Evolutionary conservation across 116 monocot genomes (phyloP).

Genomic region (Iris pallida): DNA sequence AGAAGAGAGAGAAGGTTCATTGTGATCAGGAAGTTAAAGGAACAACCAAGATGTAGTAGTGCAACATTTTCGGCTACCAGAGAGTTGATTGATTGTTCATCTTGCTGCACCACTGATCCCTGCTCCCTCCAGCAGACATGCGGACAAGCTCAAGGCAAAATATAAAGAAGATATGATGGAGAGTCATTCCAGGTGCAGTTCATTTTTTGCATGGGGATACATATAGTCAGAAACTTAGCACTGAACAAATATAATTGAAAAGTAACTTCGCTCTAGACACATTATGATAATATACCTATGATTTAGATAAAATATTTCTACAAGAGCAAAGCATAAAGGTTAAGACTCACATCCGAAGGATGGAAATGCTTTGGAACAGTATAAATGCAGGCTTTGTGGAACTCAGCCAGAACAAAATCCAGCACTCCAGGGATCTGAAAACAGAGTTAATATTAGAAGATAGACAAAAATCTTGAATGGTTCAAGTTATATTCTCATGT

Average conservation of each 20-base stretch:
- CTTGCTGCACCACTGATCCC: too few species aligned
- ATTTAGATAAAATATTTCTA: not conserved
- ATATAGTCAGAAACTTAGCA: not conserved
- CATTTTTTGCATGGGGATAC: not conserved
- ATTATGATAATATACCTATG: not conserved
- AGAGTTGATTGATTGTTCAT: too few species aligned
- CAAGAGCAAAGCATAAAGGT: not conserved
- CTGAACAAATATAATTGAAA: too few species aligned
- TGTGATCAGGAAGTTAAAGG: too few species aligned
- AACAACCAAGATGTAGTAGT: too few species aligned
- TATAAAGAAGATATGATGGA: too few species aligned
- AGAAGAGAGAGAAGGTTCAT: too few species aligned
- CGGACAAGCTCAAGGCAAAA: too few species aligned
- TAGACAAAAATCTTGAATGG: too few species aligned
- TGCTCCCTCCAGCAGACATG: too few species aligned
- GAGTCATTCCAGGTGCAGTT: not conserved
- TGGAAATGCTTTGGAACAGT: slow-evolving; percentile 92
- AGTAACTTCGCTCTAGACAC: not conserved
- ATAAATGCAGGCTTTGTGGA: slow-evolving; percentile 84
- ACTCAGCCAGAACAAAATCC: slow-evolving; percentile 80
- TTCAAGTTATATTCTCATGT: too few species aligned
- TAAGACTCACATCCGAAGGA: slow-evolving; percentile 52
- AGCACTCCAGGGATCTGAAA: slow-evolving; percentile 63
- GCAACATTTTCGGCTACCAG: too few species aligned
- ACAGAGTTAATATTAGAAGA: not conserved